Evolutionary conservation across 768 basidiomycete species (phyloP).

Genomic region (Galerina marginata): DNA sequence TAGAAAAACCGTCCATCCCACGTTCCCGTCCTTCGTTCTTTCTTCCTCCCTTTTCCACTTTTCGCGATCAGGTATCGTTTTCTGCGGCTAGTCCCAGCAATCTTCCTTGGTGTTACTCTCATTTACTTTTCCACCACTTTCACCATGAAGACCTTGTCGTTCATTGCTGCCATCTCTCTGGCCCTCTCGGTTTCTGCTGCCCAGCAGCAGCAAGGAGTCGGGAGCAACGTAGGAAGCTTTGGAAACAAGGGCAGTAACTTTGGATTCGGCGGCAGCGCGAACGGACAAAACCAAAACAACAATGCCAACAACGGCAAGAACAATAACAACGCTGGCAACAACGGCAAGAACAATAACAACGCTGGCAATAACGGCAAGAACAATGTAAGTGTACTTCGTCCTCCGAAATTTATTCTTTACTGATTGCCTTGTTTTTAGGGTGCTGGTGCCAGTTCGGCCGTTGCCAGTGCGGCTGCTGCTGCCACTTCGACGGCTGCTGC

Average conservation of each 20-base stretch:
- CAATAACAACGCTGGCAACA: constrained; percentile 15
- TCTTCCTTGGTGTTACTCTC: constrained; percentile 27
- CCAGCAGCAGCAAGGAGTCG: constrained; percentile 23
- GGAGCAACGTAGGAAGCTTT: constrained; percentile 26
- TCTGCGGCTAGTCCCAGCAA: constrained; percentile 31
- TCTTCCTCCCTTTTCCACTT: constrained; percentile 25
- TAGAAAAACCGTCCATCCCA: constrained; percentile 9
- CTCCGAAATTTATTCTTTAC: background rate
- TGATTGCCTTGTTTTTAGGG: constrained; percentile 4
- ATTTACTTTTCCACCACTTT: constrained; percentile 22
- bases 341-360: constrained; percentile 16
- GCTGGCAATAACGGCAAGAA: constrained; percentile 9
- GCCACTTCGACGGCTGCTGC: constrained; percentile 21
- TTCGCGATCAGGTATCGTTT: constrained; percentile 37
- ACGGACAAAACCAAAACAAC: constrained; percentile 25
- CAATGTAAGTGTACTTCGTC: background rate
- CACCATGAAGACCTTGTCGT: constrained; percentile 37
- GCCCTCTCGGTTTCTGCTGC: constrained; percentile 34
- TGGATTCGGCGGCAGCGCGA: constrained; percentile 21
- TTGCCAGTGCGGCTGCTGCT: constrained; percentile 13
- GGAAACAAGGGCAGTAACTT: constrained; percentile 26
- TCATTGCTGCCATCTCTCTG: constrained; percentile 34
- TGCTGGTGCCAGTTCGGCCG: constrained; percentile 17
- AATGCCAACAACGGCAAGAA: constrained; percentile 16
- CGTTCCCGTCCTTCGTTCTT: constrained; percentile 25